phyloP scores from a whole-genome alignment of 192 early-diverging fungal species.

The Phycomyces blakesleeanus region DNA sequence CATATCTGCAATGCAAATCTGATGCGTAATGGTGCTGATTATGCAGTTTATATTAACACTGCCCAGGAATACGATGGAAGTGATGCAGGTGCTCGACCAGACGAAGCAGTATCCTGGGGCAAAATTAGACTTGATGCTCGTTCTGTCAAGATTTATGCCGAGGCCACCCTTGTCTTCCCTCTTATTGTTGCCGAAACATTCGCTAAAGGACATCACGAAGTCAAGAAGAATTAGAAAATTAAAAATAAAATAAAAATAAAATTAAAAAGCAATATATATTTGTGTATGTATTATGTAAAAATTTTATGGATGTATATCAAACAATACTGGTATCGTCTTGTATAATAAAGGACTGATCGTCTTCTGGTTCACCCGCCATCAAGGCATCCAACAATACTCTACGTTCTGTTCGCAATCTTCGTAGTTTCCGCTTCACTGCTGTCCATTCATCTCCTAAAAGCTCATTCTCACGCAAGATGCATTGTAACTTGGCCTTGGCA shows the following conservation, averaged over 20 bases:
- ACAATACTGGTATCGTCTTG: no score
- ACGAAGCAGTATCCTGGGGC: conserved; percentile 98
- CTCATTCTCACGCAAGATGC: conserved; percentile 43
- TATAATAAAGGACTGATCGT: no score
- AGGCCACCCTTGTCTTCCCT: conserved; percentile 91
- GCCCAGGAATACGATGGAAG: conserved; percentile 98
- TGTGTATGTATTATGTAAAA: no score
- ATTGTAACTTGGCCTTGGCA: conserved; percentile 37
- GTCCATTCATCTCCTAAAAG: conserved; percentile 40
- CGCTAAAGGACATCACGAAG: conserved; percentile 58
- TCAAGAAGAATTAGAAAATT: no score
- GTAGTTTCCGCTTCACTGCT: conserved; percentile 28
- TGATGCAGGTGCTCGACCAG: conserved; percentile 95
- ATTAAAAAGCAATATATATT: no score
- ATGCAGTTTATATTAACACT: conserved; percentile 94
- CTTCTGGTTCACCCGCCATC: conserved; percentile 23
- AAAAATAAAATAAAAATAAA: no score
- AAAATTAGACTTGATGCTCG: conserved; percentile 83
- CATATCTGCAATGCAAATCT: conserved; percentile 99
- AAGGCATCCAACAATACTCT: conserved; percentile 40
- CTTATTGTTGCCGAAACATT: conserved; percentile 94
- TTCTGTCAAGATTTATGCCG: conserved; percentile 91
- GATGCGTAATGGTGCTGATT: conserved; percentile 98
- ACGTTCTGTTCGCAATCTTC: conserved; percentile 37
- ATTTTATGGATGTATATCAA: no score